Evolutionary conservation across 176 grass and related monocot genomes (phyloP).

Genomic region (Neostapfia colusana): DNA sequence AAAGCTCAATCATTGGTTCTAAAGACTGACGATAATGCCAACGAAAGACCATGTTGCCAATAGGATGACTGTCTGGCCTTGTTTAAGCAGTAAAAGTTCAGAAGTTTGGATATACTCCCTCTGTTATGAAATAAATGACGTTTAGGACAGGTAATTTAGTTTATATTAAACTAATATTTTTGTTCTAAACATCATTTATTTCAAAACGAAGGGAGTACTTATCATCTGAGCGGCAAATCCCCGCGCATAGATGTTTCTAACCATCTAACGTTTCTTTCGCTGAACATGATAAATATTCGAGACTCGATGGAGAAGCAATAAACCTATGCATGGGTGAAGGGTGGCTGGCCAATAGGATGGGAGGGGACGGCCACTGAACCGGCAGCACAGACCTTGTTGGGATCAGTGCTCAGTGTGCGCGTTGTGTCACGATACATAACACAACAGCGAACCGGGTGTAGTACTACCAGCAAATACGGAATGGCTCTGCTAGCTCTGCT

Average conservation of each 20-base stretch:
- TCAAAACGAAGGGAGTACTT: no score
- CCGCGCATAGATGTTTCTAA: neutral
- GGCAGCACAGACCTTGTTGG: neutral
- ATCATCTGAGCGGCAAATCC: neutral
- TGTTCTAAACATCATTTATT: no score
- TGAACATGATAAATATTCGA: neutral
- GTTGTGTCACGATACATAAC: neutral
- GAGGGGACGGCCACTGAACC: neutral
- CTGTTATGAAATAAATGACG: no score
- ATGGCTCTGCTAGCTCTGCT: neutral
- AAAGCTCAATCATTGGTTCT: conserved; percentile 27
- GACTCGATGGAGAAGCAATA: neutral
- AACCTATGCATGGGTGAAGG: neutral
- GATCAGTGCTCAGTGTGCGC: neutral
- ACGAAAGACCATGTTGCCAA: neutral
- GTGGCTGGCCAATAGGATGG: neutral
- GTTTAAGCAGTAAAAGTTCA: neutral
- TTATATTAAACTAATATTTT: no score
- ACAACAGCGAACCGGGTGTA: neutral
- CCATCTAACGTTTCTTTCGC: neutral
- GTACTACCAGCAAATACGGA: neutral
- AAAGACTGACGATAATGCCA: conserved; percentile 6
- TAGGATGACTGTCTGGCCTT: neutral
- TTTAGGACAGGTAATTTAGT: no score
- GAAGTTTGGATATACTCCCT: no score